phyloP scores from a whole-genome alignment of 2,329 filamentous ascomycete genomes.

The Fusarium protoensiforme region DNA sequence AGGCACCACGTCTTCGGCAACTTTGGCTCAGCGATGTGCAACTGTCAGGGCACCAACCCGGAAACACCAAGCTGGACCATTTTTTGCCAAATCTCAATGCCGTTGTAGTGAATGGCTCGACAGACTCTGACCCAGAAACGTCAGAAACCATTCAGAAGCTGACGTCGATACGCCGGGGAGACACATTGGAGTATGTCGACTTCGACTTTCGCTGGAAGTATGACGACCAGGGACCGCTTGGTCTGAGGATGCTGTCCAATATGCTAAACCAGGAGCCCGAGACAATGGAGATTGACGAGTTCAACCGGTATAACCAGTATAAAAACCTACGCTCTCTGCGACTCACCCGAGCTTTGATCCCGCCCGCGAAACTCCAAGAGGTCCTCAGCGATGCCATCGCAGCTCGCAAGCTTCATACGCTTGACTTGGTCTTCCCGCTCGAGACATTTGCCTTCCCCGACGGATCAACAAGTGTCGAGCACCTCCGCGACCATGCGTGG shows the following conservation, averaged over 20 bases:
- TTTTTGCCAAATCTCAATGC: slow-evolving; percentile 47
- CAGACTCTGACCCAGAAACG: slow-evolving; percentile 36
- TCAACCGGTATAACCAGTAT: slow-evolving; percentile 35
- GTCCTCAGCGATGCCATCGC: slow-evolving; percentile 42
- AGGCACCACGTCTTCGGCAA: slow-evolving; percentile 47
- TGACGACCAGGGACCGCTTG: slow-evolving; percentile 36
- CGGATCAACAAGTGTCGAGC: slow-evolving; percentile 43
- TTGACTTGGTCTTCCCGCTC: slow-evolving; percentile 52
- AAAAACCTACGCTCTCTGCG: slow-evolving; percentile 44
- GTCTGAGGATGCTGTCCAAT: slow-evolving; percentile 23
- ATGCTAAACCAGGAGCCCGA: slow-evolving; percentile 27
- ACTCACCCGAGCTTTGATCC: slow-evolving; percentile 39
- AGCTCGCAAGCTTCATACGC: slow-evolving; percentile 44
- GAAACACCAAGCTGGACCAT: slow-evolving; percentile 23
- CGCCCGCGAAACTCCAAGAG: slow-evolving; percentile 37
- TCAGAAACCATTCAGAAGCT: slow-evolving; percentile 36
- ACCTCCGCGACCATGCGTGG: slow-evolving; percentile 50
- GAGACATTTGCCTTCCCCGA: slow-evolving; percentile 32
- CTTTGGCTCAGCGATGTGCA: slow-evolving; percentile 45
- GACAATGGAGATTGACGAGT: slow-evolving; percentile 11
- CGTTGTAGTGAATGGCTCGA: slow-evolving; percentile 40
- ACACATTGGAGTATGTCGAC: slow-evolving; percentile 45
- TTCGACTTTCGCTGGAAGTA: slow-evolving; percentile 44
- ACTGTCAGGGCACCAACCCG: slow-evolving; percentile 18
- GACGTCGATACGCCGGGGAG: slow-evolving; percentile 43